Conservation (phyloP, 1,139 yeast species). For the Blastobotrys aristatus region DNA sequence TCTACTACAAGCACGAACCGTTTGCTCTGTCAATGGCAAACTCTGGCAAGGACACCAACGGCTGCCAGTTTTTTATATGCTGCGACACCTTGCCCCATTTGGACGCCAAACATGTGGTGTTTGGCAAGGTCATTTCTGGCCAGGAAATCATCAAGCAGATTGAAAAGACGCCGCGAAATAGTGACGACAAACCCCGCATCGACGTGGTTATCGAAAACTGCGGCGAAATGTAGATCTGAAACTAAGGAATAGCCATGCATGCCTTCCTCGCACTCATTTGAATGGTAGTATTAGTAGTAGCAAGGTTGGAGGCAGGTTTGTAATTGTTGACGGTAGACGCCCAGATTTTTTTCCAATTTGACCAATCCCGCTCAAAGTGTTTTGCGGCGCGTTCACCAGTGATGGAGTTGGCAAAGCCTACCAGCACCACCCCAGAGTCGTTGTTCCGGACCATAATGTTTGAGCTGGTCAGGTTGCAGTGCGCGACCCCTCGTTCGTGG, state of each 20-base stretch:
- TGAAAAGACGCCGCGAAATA: constrained; percentile 62
- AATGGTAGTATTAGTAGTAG: neutral
- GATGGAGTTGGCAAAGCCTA: constrained; percentile 8
- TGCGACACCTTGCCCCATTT: constrained; percentile 31
- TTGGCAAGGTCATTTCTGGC: constrained; percentile 42
- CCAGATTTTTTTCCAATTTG: constrained; percentile 3
- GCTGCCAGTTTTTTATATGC: constrained; percentile 40
- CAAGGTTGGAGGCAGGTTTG: neutral
- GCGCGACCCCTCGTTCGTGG: constrained; percentile 17
- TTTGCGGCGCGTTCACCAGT: neutral
- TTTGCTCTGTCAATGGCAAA: constrained; percentile 40
- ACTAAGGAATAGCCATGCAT: neutral
- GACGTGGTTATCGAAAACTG: constrained; percentile 28
- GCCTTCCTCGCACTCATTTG: neutral
- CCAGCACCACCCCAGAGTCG: constrained; percentile 14
- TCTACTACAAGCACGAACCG: constrained; percentile 57
- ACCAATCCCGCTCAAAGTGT: constrained; percentile 5
- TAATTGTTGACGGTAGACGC: neutral
- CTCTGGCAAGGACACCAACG: constrained; percentile 41
- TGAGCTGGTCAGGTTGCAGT: constrained; percentile 10
- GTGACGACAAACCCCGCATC: constrained; percentile 55
- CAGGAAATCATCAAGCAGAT: constrained; percentile 65
- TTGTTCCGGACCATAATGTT: constrained; percentile 14
- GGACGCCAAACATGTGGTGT: constrained; percentile 39
- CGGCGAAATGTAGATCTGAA: constrained; percentile 37